phyloP scores from a whole-genome alignment of 2,329 filamentous ascomycete genomes.

The Gnomoniopsis smithogilvyi region DNA sequence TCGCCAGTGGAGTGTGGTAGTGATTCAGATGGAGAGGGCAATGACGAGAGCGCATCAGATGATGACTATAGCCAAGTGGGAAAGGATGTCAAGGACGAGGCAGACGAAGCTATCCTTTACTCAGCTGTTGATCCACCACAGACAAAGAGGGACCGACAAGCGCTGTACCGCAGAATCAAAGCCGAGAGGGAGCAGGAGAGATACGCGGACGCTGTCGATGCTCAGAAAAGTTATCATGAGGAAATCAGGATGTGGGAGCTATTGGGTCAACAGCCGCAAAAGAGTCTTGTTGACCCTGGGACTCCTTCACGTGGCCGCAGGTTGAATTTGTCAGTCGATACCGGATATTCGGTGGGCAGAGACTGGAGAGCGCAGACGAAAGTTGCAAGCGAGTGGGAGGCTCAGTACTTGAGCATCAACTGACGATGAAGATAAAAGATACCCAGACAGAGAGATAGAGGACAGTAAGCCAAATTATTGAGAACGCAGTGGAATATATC shows the following conservation, averaged over 20 bases:
- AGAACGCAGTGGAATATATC: too few species aligned
- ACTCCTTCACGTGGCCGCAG: conserved; percentile 13
- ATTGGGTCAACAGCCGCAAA: conserved; percentile 36
- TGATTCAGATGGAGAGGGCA: background rate
- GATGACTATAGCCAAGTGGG: conserved; percentile 4
- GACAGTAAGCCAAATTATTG: background rate
- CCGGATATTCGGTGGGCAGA: conserved; percentile 32
- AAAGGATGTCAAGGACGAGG: conserved; percentile 28
- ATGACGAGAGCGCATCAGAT: conserved; percentile 1
- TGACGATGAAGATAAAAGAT: background rate
- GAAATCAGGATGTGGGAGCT: conserved; percentile 45
- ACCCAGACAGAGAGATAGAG: background rate
- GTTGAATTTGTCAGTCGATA: conserved; percentile 29
- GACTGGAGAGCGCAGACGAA: conserved; percentile 37
- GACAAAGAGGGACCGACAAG: conserved; percentile 30
- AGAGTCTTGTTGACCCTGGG: conserved; percentile 22
- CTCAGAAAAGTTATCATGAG: conserved; percentile 35
- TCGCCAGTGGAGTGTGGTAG: background rate
- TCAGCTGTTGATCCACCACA: conserved; percentile 38
- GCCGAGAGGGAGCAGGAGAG: conserved; percentile 40
- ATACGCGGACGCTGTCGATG: conserved; percentile 41
- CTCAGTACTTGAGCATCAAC: background rate
- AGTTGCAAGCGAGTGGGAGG: conserved; percentile 43
- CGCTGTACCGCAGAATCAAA: conserved; percentile 36
- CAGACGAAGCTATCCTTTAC: conserved; percentile 39